Evolutionary conservation across 1,284 basidiomycete genomes (phyloP).

Genomic region (Cutaneotrichosporon sp.): DNA sequence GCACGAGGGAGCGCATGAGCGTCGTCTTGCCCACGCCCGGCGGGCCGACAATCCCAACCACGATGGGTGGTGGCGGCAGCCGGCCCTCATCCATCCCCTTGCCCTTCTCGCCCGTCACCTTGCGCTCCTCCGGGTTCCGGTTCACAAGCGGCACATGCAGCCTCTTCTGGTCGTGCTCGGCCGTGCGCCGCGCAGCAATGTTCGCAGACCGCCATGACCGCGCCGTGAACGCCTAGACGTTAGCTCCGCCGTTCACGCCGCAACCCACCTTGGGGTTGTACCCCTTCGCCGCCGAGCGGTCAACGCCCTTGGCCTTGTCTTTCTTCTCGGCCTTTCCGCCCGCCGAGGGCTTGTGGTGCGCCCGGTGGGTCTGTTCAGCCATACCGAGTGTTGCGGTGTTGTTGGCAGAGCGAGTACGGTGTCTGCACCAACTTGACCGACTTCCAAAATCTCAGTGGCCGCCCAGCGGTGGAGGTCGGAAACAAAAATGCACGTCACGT

Average conservation of each 20-base stretch:
- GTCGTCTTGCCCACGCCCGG: conserved; percentile 97
- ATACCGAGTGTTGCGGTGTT: conserved; percentile 4
- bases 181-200: conserved; percentile 79
- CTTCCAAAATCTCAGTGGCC: conserved; percentile 5
- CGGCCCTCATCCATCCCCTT: conserved; percentile 44
- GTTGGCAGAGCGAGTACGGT: background rate
- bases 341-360: conserved; percentile 67
- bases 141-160: conserved; percentile 95
- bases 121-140: conserved; percentile 77
- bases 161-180: conserved; percentile 87
- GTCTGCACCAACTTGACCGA: background rate
- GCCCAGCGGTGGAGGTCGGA: background rate
- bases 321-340: conserved; percentile 72
- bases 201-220: conserved; percentile 83
- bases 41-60: conserved; percentile 95
- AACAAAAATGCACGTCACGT: background rate
- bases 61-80: conserved; percentile 76
- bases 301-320: conserved; percentile 60
- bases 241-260: background rate
- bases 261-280: conserved; percentile 85
- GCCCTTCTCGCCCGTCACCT: conserved; percentile 44
- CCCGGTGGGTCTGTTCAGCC: conserved; percentile 58
- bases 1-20: conserved; percentile 83
- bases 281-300: conserved; percentile 53
- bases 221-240: conserved; percentile 71